Base-by-base conservation (phyloP, 106 monocot species). In the Apostasia ramifera region DNA sequence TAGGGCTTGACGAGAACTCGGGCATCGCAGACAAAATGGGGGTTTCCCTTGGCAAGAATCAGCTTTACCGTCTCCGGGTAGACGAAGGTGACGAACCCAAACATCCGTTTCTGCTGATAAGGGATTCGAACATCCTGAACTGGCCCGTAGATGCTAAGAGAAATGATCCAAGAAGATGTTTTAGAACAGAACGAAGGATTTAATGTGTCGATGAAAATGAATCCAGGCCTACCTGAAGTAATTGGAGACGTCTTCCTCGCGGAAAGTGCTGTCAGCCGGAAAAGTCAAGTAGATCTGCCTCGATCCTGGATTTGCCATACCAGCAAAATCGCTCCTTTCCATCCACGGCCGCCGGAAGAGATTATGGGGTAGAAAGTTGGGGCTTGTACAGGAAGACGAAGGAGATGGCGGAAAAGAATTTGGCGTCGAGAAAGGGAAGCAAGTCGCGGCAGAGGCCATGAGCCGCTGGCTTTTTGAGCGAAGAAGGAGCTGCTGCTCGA, bases 241-340 rank as follows among this genome's bases (percentile, higher is more conserved):
- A 11, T 7, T 7, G 53, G 11, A 53, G 53, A 53, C 93, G 54
- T 94, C 93, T 63, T 94, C 93, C 77, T 94, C 93, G 13, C 84
- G 65, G 82, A 94, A 94, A 5, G 86, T 87, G 72, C 93, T 94
- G 59, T 94, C 93, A 0, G 93, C 93, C 6, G 93, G 93, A 66
- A 94, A 94, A 38, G 93, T 94, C 42, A 94, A 60, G 76, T 94
- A 94, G 79, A 94, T 94, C 80, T 94, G 93, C 59, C 89, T 70
- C 11, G 93, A 86, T 4, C 89, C 76, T 0, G 93, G 93, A 71
- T 90, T 94, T 64, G 78, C 74, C 54, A 82, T 67, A 40, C 65
- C 78, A 2, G 78, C 70, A 66, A 80, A 86, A 50, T 94, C 89
- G 44, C 59, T 55, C 59, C 88, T 71, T 44, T 82, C 82, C 57